Evolutionary conservation across 345 rosid genomes (phyloP), one percentile per base, ranked within the genome.

Genomic region (Brassica carinata): DNA sequence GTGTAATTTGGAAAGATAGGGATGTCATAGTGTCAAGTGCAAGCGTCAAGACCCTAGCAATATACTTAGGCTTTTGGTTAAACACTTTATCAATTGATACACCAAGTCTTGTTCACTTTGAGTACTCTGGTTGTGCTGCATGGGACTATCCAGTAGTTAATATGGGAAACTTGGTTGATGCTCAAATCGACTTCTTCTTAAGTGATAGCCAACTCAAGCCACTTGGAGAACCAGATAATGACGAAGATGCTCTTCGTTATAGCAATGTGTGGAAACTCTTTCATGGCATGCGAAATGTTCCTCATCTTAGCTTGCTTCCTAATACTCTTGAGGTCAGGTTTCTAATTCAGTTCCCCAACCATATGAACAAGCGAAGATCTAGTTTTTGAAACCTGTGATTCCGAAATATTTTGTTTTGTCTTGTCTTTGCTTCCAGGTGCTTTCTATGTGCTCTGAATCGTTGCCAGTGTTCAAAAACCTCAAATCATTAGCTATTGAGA

Each of bases 401-500:
- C 55, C 55, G 1, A 45, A 43, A 45, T 45, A 3, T 45, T 13
- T 45, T 4, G 36, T 29, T 13, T 63, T 64, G 61, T 45, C 69
- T 17, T 74, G 40, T 51, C 8, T 34, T 7, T 38, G 48, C 48
- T 27, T 63, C 13, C 71, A 75, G 79, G 55, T 53, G 36, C 72
- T 66, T 66, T 53, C 78, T 18, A 5, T 53, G 58, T 14, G 18
- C 19, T 53, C 18, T 53, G 58, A 66, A 34, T 33, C 38, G 1
- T 7, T 75, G 36, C 79, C 57, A 2, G 79, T 64, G 8, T 75
- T 64, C 71, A 74, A 74, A 7, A 74, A 74, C 77, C 70, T 74
- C 45, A 74, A 74, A 17, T 0, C 11, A 23, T 23, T 74, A 45
- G 3, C 0, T 15, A 27, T 74, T n/a, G 2, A 5, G 45, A 63